Conservation (phyloP, 2,329 filamentous ascomycete species). For the Daldinia eschscholtzii region DNA sequence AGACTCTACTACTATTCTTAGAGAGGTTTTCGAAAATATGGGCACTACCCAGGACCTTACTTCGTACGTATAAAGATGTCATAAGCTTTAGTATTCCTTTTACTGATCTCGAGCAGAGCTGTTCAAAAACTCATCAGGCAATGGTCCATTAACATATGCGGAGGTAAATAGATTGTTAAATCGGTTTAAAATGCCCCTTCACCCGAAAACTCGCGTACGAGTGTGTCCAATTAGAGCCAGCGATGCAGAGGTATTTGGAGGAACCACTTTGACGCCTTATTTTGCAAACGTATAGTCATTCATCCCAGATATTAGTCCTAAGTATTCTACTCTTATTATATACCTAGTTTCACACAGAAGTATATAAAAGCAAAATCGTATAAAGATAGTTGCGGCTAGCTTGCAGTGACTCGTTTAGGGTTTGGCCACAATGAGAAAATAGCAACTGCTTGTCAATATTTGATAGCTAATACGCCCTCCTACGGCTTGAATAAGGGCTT, state of each 20-base stretch:
- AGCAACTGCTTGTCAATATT: neutral
- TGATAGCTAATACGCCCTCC: neutral
- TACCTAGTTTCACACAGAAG: too few species aligned
- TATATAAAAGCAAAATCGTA: neutral
- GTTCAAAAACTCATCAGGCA: constrained; percentile 29
- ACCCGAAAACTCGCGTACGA: constrained; percentile 38
- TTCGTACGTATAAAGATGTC: constrained; percentile 34
- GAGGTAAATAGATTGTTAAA: constrained; percentile 40
- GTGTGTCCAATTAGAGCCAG: constrained; percentile 8
- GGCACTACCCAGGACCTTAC: constrained; percentile 42
- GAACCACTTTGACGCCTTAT: neutral
- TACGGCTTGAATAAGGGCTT: neutral
- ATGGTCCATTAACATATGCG: constrained; percentile 32
- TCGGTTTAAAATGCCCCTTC: constrained; percentile 42
- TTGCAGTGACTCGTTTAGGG: neutral
- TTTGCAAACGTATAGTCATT: neutral
- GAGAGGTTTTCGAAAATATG: constrained; percentile 47
- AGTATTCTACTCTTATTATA: neutral
- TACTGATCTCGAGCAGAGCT: constrained; percentile 34
- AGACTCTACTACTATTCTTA: constrained; percentile 43
- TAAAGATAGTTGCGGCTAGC: neutral
- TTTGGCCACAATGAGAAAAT: neutral
- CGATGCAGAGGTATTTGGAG: constrained; percentile 4
- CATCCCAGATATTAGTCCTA: neutral
- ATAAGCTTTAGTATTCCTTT: neutral